Base-by-base conservation (phyloP, 179 eudicot genomes). In the Amaranthus tricolor region DNA sequence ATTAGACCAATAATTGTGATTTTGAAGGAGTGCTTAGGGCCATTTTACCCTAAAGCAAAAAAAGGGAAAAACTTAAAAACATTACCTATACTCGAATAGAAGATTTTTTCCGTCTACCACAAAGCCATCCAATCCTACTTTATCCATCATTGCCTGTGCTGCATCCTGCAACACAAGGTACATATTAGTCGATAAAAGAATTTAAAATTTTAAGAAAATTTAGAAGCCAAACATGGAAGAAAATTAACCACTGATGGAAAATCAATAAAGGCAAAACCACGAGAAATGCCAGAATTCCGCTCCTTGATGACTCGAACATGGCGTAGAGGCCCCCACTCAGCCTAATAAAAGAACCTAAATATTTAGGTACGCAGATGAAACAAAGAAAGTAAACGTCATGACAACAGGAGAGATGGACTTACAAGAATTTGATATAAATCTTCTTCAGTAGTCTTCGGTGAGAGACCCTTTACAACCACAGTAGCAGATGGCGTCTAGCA, bases 251-350 rank as follows among this genome's bases (percentile, higher is more conserved):
- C 91, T 63, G 96, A 87, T 72, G 93, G 91, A 68, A 90, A 95
- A 88, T 95, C 99, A 77, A 95, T 86, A 82, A 95, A 95, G 66
- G 99, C 97, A 86, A 95, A 95, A 74, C 99, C 99, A 77, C 98
- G 96, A 67, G 99, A 95, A 72, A 85, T 61, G 77, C 98, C 97
- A 76, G 97, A 95, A 79, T 77, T 89, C 57, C 97, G 85, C 87
- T 95, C 99, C 84, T 89, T 95, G 73, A 95, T 90, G 54, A 95
- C 93, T 71, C 97, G 95, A 68, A 92, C 97, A 84, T 95, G 90
- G 61, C 95, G 95, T 70, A 95, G 90, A 58, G 99, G 99, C 44
- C 96, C 99, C 99, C 99, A 95, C 78, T 95, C 99, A 82, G 97
- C 97, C 99, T 95, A 82, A 74, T 71, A 60, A 76, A 65, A 66